Conservation (phyloP, 2,329 filamentous ascomycete species). For the Penicillium hesseltinei region DNA sequence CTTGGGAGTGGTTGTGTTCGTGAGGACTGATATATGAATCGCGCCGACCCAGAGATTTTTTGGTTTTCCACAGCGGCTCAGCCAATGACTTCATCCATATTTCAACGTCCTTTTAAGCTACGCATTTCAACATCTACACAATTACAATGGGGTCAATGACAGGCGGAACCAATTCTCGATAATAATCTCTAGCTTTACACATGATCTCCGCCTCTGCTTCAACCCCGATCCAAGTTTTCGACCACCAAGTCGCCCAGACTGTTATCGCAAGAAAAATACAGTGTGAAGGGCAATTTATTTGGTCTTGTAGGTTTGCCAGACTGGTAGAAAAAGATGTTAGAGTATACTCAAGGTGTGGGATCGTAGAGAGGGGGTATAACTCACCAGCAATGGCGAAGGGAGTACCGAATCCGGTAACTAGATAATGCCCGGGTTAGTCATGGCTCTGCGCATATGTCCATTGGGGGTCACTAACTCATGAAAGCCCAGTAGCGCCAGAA, state of each 20-base stretch:
- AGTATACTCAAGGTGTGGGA: conserved; percentile 7
- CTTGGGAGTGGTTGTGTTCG: conserved; percentile 16
- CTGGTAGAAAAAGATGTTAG: conserved; percentile 41
- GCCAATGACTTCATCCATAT: conserved; percentile 47
- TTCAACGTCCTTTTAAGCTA: conserved; percentile 28
- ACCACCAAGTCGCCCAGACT: conserved; percentile 20
- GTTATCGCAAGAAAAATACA: conserved; percentile 20
- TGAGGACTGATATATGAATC: conserved; percentile 26
- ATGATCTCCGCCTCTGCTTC: conserved; percentile 34
- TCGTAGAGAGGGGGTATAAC: conserved; percentile 24
- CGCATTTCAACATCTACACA: conserved; percentile 18
- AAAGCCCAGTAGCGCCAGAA: conserved; percentile 77
- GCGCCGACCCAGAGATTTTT: conserved; percentile 36
- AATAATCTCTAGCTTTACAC: conserved; percentile 42
- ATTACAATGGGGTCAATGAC: conserved; percentile 15
- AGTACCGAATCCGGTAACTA: conserved; percentile 58
- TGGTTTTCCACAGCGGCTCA: conserved; percentile 40
- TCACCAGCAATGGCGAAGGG: conserved; percentile 65
- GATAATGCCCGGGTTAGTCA: conserved; percentile 39
- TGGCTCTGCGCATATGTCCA: not conserved
- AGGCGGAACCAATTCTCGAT: conserved; percentile 24
- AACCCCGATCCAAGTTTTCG: conserved; percentile 22
- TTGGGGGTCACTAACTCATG: conserved; percentile 56
- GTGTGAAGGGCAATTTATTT: conserved; percentile 30
- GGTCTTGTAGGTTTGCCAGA: conserved; percentile 69